Base-by-base conservation (phyloP, 495 filamentous ascomycete genomes). In the Staphylotrichum tortipilum region DNA sequence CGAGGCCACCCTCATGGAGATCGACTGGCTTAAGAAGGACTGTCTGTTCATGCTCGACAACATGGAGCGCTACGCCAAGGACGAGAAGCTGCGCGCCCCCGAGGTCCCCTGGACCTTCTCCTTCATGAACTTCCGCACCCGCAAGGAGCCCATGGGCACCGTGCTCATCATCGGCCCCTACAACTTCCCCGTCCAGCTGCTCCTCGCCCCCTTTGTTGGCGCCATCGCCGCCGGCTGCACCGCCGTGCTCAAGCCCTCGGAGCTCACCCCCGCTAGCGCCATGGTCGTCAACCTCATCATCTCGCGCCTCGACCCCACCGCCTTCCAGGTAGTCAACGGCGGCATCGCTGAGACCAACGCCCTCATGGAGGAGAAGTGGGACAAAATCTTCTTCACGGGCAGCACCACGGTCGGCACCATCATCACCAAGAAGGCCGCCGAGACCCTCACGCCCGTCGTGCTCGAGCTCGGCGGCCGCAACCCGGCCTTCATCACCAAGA, bases 331-430 rank as follows among this genome's bases (percentile, higher is more conserved):
- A 43, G 76, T 95, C 48, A 90, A 95, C 65, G 92, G 92, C 45
- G 79, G 72, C 7, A 61, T 94, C 26, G 73, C 83, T 21, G 88
- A 95, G 74, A 87, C 85, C 3, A 86, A 85, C 15, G 83, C 82
- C 6, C 69, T 97, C 29, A 73, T 98, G 11, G 79, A 89, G 43
- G 79, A 89, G 68, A 89, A 89, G 59, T 98, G 89, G 88, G 90
- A 94, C 68, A 95, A 95, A 76, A 91, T 98, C 57, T 91, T 94
- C 72, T 98, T 94, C 72, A 98, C 92, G 14, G 92, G 92, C 38
- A 78, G 77, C 54, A 70, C 74, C 10, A 70, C 60, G 30, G 90
- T 96, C 31, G 92, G 86, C 44, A 86, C 75, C 39, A 91, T 97
- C 67, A 81, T 98, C 56, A 80, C 89, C 19, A 87, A 89, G 70